Percentiles rank a stretch among this genome's conserved stretches.
phyloP scores from a whole-genome alignment of 1,139 yeast genomes.

The Yamadazyma taylorii region DNA sequence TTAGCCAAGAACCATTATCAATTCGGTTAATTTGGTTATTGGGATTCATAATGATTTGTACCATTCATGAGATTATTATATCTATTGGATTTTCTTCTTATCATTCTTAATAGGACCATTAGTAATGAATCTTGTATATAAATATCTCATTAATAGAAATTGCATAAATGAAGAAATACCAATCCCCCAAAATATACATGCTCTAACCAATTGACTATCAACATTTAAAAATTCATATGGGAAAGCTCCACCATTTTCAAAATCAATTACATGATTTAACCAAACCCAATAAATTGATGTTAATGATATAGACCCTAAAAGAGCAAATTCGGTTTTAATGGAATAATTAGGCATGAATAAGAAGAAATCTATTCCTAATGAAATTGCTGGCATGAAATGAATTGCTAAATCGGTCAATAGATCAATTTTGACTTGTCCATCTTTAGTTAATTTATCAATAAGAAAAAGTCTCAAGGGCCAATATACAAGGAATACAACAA shows the following conservation, averaged over 20 bases:
- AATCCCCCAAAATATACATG: constrained; percentile 50
- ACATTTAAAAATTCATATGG: constrained; percentile 71
- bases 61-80: constrained; percentile 1
- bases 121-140: constrained; percentile 19
- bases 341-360: constrained; percentile 53
- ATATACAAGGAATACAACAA: constrained; percentile 59
- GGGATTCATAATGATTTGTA: constrained; percentile 6
- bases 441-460: constrained; percentile 37
- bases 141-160: constrained; percentile 28
- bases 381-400: constrained; percentile 58
- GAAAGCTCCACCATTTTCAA: constrained; percentile 47
- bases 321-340: constrained; percentile 37
- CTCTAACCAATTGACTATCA: constrained; percentile 40
- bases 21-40: constrained; percentile 8
- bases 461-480: constrained; percentile 65
- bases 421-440: constrained; percentile 39
- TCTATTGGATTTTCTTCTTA: neutral
- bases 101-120: neutral
- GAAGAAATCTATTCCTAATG: constrained; percentile 54
- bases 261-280: constrained; percentile 48
- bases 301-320: constrained; percentile 35
- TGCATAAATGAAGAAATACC: constrained; percentile 45
- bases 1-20: constrained; percentile 4
- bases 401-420: constrained; percentile 53
- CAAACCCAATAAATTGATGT: constrained; percentile 55